Conservation (phyloP, 75 land plant species). For the Pseudotsuga menziesii region DNA sequence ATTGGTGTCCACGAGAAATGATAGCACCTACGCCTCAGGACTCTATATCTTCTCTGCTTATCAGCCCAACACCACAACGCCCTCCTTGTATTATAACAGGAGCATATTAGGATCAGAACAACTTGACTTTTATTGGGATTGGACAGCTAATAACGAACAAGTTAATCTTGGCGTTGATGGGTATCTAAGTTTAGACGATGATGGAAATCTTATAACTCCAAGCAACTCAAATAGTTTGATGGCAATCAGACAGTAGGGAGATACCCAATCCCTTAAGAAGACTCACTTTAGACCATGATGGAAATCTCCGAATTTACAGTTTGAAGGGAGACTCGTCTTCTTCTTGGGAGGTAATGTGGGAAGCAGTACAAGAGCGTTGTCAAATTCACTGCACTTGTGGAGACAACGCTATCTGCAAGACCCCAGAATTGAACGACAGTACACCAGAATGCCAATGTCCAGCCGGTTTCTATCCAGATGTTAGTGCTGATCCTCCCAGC, state of each 20-base stretch:
- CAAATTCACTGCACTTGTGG: background rate
- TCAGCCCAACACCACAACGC: too few species aligned
- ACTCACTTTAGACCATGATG: constrained; percentile 26
- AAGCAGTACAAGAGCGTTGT: background rate
- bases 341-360: background rate
- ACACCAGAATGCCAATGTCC: background rate
- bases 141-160: too few species aligned
- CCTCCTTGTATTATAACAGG: too few species aligned
- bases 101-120: too few species aligned
- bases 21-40: background rate
- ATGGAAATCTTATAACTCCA: background rate
- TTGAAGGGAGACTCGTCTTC: too few species aligned
- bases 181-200: too few species aligned
- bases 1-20: background rate
- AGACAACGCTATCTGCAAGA: background rate
- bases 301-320: constrained; percentile 13
- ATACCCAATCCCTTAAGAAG: constrained; percentile 17
- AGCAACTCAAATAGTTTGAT: constrained; percentile 26
- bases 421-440: background rate
- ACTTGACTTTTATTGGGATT: too few species aligned
- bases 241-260: constrained; percentile 34
- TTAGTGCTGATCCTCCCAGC: background rate
- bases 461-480: background rate
- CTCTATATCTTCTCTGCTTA: background rate
- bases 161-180: too few species aligned